Percentiles rank a stretch among this genome's conserved stretches.
Evolutionary conservation across 2,329 filamentous ascomycete genomes (phyloP).

Genomic region (Xylogone sp.): DNA sequence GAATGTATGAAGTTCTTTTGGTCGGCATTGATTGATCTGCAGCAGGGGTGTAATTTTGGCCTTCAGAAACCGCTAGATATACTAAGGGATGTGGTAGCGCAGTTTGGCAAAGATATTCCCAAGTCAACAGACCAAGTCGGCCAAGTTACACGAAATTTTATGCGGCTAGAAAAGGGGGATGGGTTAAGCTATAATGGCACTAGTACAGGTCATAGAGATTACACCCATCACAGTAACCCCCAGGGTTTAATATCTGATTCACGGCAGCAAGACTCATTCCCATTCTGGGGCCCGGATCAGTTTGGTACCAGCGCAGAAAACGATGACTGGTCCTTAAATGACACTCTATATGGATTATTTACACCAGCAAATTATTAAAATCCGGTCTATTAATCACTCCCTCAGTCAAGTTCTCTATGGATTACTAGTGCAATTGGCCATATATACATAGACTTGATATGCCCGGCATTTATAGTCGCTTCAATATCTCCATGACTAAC

Average conservation of each 20-base stretch:
- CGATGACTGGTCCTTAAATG: background rate
- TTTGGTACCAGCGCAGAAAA: background rate
- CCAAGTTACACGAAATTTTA: background rate
- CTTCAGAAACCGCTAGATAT: conserved; percentile 32
- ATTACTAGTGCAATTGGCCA: too few relatives aligned
- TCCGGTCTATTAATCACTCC: too few relatives aligned
- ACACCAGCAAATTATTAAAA: background rate
- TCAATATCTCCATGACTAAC: too few relatives aligned
- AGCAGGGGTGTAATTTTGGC: conserved; percentile 33
- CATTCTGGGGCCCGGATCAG: background rate
- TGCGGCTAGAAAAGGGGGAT: background rate
- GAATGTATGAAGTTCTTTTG: conserved; percentile 35
- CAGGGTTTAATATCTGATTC: background rate
- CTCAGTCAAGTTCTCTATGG: too few relatives aligned
- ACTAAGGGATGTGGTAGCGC: conserved; percentile 28
- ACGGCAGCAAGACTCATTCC: background rate
- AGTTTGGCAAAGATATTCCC: background rate
- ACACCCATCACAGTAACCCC: background rate
- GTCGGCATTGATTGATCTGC: conserved; percentile 31
- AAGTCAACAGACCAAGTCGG: background rate
- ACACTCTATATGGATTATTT: background rate
- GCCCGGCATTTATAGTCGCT: too few relatives aligned
- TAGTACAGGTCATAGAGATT: background rate
- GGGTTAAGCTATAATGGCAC: background rate
- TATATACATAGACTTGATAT: too few relatives aligned